These are phyloP conservation scores for Chalara sp. DNA, from an alignment of 2,329 filamentous ascomycete species.

Conservation along the genomic window DNA sequence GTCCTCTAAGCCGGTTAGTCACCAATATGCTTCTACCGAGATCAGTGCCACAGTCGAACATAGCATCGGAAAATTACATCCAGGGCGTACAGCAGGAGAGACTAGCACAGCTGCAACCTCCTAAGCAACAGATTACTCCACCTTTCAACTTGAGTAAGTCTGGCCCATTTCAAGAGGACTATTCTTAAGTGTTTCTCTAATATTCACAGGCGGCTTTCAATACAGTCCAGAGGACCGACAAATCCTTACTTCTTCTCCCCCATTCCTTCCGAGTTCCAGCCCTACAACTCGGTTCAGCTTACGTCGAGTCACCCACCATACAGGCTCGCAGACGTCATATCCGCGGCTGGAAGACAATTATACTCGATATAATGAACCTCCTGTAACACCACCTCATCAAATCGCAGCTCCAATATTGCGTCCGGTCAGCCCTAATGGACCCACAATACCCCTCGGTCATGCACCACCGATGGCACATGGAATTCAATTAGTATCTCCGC, in stretches of 20 bases:
- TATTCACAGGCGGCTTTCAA: constrained; percentile 12
- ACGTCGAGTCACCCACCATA: constrained; percentile 14
- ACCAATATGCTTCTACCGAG: constrained; percentile 19
- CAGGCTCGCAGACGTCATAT: neutral
- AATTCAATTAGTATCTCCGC: constrained; percentile 51
- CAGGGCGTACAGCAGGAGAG: constrained; percentile 10
- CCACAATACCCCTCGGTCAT: constrained; percentile 16
- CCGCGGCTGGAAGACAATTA: neutral
- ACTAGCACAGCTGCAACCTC: constrained; percentile 16
- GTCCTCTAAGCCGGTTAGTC: constrained; percentile 14
- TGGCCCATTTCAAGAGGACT: neutral
- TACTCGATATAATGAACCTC: neutral
- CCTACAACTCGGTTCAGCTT: constrained; percentile 20
- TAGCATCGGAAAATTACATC: constrained; percentile 6
- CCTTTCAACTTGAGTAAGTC: constrained; percentile 23
- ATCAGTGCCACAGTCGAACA: constrained; percentile 6
- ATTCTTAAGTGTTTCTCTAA: constrained; percentile 8
- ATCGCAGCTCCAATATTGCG: neutral
- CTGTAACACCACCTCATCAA: constrained; percentile 9
- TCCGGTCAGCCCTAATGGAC: neutral
- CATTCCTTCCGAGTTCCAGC: constrained; percentile 17
- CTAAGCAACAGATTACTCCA: constrained; percentile 21
- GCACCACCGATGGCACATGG: constrained; percentile 33
- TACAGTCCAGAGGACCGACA: constrained; percentile 11
- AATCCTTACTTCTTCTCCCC: constrained; percentile 15